Percentiles rank a stretch among this genome's conserved stretches.
Evolutionary conservation across 2,329 filamentous ascomycete species (phyloP).

Genomic region (Myriosclerotinia duriaeana): DNA sequence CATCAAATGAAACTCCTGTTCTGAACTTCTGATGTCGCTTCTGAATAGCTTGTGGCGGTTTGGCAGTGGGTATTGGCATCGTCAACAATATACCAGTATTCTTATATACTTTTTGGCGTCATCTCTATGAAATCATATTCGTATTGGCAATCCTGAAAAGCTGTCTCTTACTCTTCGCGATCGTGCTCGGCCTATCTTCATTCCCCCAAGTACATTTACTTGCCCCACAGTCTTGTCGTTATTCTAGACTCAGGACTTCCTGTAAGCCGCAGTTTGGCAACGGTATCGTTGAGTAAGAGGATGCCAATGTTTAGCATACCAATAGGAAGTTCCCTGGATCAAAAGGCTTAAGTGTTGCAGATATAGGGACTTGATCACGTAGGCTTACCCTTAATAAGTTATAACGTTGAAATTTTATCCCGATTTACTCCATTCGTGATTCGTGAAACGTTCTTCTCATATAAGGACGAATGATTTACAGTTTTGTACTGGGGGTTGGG

Average conservation of each 20-base stretch:
- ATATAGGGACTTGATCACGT: neutral
- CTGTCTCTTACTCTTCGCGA: neutral
- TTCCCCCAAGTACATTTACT: neutral
- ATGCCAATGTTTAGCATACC: neutral
- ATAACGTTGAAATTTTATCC: neutral
- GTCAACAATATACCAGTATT: neutral
- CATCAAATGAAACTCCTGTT: constrained; percentile 5
- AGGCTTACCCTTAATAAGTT: neutral
- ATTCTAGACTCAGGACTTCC: too few relatives aligned
- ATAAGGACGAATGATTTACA: neutral
- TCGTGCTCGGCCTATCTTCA: neutral
- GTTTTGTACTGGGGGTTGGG: too few relatives aligned
- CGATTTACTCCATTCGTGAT: too few relatives aligned
- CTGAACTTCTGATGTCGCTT: too few relatives aligned
- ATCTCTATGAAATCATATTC: neutral
- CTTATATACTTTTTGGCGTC: neutral
- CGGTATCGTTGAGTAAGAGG: neutral
- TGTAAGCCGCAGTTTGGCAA: too few relatives aligned
- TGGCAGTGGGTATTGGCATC: neutral
- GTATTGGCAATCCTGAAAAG: neutral
- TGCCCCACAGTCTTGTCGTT: neutral
- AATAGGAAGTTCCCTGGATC: too few relatives aligned
- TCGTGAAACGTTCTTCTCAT: neutral
- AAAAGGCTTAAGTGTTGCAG: neutral
- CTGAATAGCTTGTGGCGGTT: neutral